Evolutionary conservation across 2,329 filamentous ascomycete species (phyloP).

Genomic region (Ophiosphaerella korrae): DNA sequence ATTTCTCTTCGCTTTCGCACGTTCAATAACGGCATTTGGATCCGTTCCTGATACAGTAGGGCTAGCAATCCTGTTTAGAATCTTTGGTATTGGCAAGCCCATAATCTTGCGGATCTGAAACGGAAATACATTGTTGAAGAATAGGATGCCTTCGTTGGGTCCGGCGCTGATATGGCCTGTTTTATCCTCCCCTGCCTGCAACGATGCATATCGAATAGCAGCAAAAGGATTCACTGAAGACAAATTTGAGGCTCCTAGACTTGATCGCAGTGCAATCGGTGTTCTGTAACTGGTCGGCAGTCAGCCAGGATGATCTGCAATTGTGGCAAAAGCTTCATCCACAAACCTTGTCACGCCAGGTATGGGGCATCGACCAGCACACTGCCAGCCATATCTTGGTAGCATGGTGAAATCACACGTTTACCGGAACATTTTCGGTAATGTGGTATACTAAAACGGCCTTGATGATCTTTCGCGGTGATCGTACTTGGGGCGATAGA

Average conservation of each 20-base stretch:
- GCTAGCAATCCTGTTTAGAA: constrained; percentile 59
- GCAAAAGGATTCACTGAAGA: constrained; percentile 7
- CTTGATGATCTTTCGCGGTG: neutral
- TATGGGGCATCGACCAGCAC: constrained; percentile 22
- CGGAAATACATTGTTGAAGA: constrained; percentile 91
- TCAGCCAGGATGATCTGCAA: constrained; percentile 26
- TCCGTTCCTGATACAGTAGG: constrained; percentile 60
- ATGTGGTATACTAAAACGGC: constrained; percentile 1
- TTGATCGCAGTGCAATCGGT: constrained; percentile 7
- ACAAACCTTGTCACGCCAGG: constrained; percentile 27
- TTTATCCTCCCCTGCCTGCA: constrained; percentile 64
- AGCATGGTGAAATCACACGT: constrained; percentile 16
- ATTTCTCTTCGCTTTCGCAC: constrained; percentile 64
- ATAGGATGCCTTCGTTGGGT: constrained; percentile 81
- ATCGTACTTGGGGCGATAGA: constrained; percentile 1
- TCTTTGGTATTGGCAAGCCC: constrained; percentile 57
- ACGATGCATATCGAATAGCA: constrained; percentile 33
- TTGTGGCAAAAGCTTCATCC: constrained; percentile 16
- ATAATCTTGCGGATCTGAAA: constrained; percentile 71
- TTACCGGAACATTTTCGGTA: constrained; percentile 17
- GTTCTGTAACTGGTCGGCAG: constrained; percentile 29
- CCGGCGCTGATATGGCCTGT: constrained; percentile 81
- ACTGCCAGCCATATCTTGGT: constrained; percentile 22
- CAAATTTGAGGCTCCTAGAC: constrained; percentile 1
- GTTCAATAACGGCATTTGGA: constrained; percentile 58